phyloP scores from a whole-genome alignment of 306 rosid genomes.

The Lathyrus tuberosus region DNA sequence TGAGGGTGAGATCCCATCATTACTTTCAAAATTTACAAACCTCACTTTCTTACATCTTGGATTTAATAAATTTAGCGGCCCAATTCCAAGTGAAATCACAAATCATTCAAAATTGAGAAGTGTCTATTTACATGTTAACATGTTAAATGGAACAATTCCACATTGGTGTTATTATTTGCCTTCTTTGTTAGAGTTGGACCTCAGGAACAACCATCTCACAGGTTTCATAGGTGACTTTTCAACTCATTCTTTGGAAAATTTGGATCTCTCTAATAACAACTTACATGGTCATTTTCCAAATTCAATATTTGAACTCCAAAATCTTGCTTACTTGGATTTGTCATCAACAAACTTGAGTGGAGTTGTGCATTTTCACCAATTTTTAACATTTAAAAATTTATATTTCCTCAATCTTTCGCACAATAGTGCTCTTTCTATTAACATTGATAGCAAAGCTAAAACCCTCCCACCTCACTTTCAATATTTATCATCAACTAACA shows the following conservation, averaged over 20 bases:
- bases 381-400: background rate
- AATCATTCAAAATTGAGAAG: background rate
- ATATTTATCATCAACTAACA: constrained; percentile 5
- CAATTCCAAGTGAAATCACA: background rate
- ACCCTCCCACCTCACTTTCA: background rate
- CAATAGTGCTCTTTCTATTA: background rate
- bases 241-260: background rate
- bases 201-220: background rate
- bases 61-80: background rate
- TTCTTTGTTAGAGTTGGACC: background rate
- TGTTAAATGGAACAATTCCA: constrained; percentile 8
- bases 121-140: background rate
- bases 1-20: constrained; percentile 30
- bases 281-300: constrained; percentile 4
- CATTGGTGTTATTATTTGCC: background rate
- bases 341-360: constrained; percentile 28
- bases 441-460: background rate
- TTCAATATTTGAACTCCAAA: constrained; percentile 16
- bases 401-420: background rate
- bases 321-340: background rate
- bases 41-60: background rate
- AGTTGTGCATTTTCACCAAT: background rate
- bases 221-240: background rate
- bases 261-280: background rate
- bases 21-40: background rate